A percentile compares a stretch with the other conserved stretches of the same genome.
Conservation (phyloP, 2,329 filamentous ascomycete genomes). For the Ustulina deusta region DNA sequence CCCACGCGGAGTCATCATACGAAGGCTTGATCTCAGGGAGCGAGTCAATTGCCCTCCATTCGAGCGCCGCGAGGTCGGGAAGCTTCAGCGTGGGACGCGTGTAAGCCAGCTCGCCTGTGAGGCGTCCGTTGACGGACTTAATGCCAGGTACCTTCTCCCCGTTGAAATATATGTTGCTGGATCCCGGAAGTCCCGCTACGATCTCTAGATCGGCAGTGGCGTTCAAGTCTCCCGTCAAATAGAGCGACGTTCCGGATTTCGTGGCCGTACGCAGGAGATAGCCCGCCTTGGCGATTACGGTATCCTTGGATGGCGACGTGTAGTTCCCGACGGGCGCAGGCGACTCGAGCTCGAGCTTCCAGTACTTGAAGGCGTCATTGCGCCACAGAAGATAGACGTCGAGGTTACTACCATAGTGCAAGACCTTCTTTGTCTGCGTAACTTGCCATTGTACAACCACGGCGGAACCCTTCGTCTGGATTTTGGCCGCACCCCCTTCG, state of each 20-base stretch:
- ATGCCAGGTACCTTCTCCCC: slow-evolving; percentile 55
- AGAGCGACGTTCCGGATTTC: slow-evolving; percentile 66
- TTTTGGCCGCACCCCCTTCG: slow-evolving; percentile 29
- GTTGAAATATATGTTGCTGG: slow-evolving; percentile 68
- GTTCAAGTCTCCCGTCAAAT: slow-evolving; percentile 79
- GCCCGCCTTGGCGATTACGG: slow-evolving; percentile 71
- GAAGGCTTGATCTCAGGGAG: slow-evolving; percentile 74
- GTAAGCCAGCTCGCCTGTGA: slow-evolving; percentile 37
- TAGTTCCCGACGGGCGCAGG: slow-evolving; percentile 52
- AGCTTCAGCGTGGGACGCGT: slow-evolving; percentile 55
- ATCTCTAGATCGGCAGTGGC: slow-evolving; percentile 75
- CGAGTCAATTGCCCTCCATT: slow-evolving; percentile 77
- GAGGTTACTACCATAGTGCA: slow-evolving; percentile 61
- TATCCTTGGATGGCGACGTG: slow-evolving; percentile 43
- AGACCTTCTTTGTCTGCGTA: slow-evolving; percentile 63
- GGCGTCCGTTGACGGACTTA: slow-evolving; percentile 54
- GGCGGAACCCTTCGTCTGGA: slow-evolving; percentile 23
- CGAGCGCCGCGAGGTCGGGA: slow-evolving; percentile 67
- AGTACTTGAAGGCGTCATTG: slow-evolving; percentile 76
- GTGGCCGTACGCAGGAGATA: slow-evolving; percentile 73
- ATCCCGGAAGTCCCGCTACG: slow-evolving; percentile 67
- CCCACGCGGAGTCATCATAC: slow-evolving; percentile 80
- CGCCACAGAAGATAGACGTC: slow-evolving; percentile 70
- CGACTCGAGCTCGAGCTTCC: slow-evolving; percentile 68
- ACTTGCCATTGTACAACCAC: slow-evolving; percentile 61